Evolutionary conservation across 805 yeast genomes (phyloP).

Genomic region (Wickerhamiella allomyrinae): DNA sequence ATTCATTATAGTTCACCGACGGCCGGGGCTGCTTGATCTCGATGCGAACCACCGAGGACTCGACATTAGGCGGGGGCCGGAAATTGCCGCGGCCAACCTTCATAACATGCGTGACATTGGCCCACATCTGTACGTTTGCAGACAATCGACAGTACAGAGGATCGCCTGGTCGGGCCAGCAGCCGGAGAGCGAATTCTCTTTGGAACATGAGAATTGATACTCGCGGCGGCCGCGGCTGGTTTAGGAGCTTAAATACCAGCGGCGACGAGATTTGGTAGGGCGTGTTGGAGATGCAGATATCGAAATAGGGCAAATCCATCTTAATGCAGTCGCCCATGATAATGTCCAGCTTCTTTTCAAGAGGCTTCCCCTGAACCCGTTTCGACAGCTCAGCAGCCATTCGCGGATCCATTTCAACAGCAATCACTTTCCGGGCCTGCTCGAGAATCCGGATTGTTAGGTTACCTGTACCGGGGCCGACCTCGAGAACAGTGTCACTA

Average conservation of each 20-base stretch:
- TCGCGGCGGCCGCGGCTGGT: conserved; percentile 88
- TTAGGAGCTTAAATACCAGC: conserved; percentile 77
- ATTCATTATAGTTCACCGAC: conserved; percentile 81
- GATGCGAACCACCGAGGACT: conserved; percentile 85
- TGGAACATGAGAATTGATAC: conserved; percentile 95
- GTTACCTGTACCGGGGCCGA: conserved; percentile 99
- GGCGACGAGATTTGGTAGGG: conserved; percentile 98
- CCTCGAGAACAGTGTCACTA: conserved; percentile 84
- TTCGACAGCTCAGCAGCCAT: conserved; percentile 98
- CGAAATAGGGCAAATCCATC: conserved; percentile 86
- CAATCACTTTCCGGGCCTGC: conserved; percentile 85
- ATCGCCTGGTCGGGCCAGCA: conserved; percentile 95
- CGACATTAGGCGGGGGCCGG: conserved; percentile 97
- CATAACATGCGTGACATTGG: conserved; percentile 96
- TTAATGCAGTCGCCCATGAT: conserved; percentile 92
- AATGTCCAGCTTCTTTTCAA: conserved; percentile 79
- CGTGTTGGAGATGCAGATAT: conserved; percentile 90
- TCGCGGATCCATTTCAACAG: conserved; percentile 98
- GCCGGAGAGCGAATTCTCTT: conserved; percentile 86
- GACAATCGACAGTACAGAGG: conserved; percentile 79
- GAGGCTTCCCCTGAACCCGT: conserved; percentile 95
- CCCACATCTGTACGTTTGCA: conserved; percentile 99
- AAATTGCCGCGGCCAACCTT: conserved; percentile 94
- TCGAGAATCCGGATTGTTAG: conserved; percentile 85
- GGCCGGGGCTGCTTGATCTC: conserved; percentile 91